These are phyloP conservation scores for Jaapia argillacea DNA, from an alignment of 768 basidiomycete species.

Conservation along the genomic window DNA sequence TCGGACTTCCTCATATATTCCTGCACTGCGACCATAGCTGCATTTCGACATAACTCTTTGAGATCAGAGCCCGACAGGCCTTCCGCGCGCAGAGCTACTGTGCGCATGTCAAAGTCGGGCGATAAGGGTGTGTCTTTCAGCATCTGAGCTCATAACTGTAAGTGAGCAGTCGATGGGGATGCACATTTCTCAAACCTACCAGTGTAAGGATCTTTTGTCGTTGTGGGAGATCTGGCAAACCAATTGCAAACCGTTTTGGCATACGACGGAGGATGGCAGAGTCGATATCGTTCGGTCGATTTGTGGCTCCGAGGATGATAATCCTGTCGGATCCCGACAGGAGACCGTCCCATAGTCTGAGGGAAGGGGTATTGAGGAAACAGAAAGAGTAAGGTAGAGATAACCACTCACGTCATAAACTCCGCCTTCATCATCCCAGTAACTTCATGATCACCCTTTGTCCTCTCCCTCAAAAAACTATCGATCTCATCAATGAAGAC, in stretches of 20 bases:
- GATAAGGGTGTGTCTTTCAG: constrained; percentile 66
- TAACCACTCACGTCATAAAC: constrained; percentile 72
- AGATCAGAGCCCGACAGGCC: constrained; percentile 87
- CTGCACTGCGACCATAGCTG: constrained; percentile 87
- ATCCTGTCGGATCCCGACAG: constrained; percentile 74
- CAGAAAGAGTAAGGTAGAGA: constrained; percentile 3
- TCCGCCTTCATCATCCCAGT: constrained; percentile 99
- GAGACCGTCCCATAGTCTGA: constrained; percentile 91
- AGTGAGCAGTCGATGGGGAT: not conserved
- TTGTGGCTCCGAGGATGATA: constrained; percentile 89
- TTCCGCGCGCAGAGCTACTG: constrained; percentile 58
- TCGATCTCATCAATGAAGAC: constrained; percentile 99
- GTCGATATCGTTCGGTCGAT: constrained; percentile 89
- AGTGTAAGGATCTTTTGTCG: constrained; percentile 76
- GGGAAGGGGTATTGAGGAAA: not conserved
- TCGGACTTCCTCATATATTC: constrained; percentile 61
- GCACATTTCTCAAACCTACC: constrained; percentile 41
- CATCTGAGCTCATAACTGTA: constrained; percentile 45
- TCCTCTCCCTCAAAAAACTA: constrained; percentile 83
- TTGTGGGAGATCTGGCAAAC: constrained; percentile 70
- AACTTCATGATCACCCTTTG: constrained; percentile 88
- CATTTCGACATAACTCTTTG: constrained; percentile 85
- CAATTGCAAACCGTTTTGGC: constrained; percentile 91
- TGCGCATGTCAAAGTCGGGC: constrained; percentile 46
- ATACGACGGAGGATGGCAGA: constrained; percentile 86